These are phyloP conservation scores for Trichoderma asperellum DNA, from an alignment of 2,329 filamentous ascomycete genomes.

Conservation along the genomic window DNA sequence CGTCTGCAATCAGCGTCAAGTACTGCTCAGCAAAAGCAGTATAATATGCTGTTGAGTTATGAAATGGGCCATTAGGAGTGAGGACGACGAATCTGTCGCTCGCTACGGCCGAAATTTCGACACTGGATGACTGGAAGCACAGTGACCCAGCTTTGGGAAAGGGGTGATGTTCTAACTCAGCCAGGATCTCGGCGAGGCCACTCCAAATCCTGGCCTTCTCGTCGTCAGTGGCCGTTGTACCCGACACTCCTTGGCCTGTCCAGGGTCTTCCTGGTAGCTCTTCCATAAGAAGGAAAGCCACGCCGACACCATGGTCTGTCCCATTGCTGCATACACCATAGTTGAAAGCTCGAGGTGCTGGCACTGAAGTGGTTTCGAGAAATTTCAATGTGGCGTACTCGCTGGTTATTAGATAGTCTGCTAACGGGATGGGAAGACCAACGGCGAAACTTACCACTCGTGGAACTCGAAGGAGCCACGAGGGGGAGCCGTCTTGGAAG, in stretches of 20 bases:
- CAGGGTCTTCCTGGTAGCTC: conserved; percentile 37
- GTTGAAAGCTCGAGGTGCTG: conserved; percentile 36
- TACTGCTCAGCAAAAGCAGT: conserved; percentile 35
- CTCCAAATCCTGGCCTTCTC: conserved; percentile 35
- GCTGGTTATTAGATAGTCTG: conserved; percentile 38
- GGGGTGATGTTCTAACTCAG: conserved; percentile 36
- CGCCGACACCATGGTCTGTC: conserved; percentile 35
- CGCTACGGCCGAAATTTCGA: conserved; percentile 34
- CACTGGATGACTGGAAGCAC: conserved; percentile 20
- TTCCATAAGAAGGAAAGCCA: conserved; percentile 39
- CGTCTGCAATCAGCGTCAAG: conserved; percentile 38
- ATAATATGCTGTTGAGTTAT: conserved; percentile 33
- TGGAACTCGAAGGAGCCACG: conserved; percentile 37
- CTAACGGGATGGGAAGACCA: conserved; percentile 31
- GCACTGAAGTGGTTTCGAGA: conserved; percentile 39
- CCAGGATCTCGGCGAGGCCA: conserved; percentile 36
- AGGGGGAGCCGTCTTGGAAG: conserved; percentile 36
- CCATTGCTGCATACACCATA: conserved; percentile 34
- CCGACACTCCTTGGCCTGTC: conserved; percentile 21
- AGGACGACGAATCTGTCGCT: conserved; percentile 39
- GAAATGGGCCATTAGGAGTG: conserved; percentile 32
- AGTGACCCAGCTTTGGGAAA: conserved; percentile 37
- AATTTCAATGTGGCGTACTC: conserved; percentile 43
- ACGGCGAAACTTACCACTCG: conserved; percentile 30
- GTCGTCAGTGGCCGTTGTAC: conserved; percentile 13